A percentile compares a stretch with the other conserved stretches of the same genome.
phyloP scores from a whole-genome alignment of 495 filamentous ascomycete genomes.

The Cenococcum geophilum region DNA sequence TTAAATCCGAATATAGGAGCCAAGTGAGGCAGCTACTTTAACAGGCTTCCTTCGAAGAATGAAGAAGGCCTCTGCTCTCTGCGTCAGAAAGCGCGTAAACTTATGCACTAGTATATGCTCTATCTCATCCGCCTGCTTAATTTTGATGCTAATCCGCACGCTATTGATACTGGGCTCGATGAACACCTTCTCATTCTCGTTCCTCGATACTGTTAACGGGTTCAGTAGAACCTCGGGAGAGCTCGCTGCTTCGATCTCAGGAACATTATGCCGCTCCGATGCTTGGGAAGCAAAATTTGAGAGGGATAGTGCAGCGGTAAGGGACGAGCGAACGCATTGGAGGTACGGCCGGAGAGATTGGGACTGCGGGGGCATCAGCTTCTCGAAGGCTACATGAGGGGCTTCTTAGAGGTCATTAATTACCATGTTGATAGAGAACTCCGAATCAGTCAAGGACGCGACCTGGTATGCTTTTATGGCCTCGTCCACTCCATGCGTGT shows the following conservation, averaged over 20 bases:
- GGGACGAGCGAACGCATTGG: conserved; percentile 86
- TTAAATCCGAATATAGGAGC: not conserved
- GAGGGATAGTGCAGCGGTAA: conserved; percentile 89
- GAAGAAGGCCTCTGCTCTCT: conserved; percentile 96
- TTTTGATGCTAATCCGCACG: conserved; percentile 90
- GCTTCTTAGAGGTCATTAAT: not conserved
- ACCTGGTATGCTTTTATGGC: not conserved
- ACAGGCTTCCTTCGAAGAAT: conserved; percentile 91
- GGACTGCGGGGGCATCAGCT: conserved; percentile 53
- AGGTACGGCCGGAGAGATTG: conserved; percentile 98
- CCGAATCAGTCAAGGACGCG: not conserved
- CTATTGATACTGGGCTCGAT: conserved; percentile 96
- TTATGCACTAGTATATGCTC: conserved; percentile 97
- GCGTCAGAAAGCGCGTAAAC: conserved; percentile 91
- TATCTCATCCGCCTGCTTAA: conserved; percentile 99
- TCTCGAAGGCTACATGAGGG: not conserved
- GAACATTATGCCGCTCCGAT: conserved; percentile 94
- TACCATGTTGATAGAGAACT: conserved; percentile 18
- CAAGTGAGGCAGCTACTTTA: conserved; percentile 53
- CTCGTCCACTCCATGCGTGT: conserved; percentile 18
- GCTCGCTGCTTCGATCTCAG: conserved; percentile 87
- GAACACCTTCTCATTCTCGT: conserved; percentile 89
- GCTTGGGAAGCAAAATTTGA: conserved; percentile 97
- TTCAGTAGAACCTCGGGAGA: conserved; percentile 95
- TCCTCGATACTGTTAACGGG: conserved; percentile 77